phyloP scores from a whole-genome alignment of 306 rosid genomes.

The Gynostemma pentaphyllum region DNA sequence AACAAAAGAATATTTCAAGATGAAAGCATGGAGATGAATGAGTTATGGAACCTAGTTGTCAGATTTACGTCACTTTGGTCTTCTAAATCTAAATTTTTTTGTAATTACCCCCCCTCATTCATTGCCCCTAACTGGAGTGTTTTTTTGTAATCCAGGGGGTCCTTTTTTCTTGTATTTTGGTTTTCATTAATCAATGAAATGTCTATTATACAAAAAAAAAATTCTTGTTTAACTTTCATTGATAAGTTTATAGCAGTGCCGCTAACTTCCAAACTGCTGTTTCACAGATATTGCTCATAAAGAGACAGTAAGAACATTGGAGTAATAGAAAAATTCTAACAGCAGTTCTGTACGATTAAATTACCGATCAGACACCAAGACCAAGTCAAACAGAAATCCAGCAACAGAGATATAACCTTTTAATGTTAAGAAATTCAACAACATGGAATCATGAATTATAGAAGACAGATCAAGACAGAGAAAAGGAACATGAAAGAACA shows the following conservation, averaged over 20 bases:
- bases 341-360: not conserved
- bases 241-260: not conserved
- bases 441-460: not conserved
- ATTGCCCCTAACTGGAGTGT: too few relatives aligned
- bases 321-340: not conserved
- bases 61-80: too few relatives aligned
- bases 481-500: constrained; percentile 15
- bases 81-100: too few relatives aligned
- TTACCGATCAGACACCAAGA: not conserved
- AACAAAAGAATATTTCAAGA: too few relatives aligned
- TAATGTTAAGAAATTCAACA: not conserved
- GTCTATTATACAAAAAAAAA: too few relatives aligned
- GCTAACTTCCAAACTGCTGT: not conserved
- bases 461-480: not conserved
- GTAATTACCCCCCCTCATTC: too few relatives aligned
- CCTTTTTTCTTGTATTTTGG: too few relatives aligned
- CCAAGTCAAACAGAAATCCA: not conserved
- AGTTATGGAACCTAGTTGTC: too few relatives aligned
- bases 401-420: constrained; percentile 4
- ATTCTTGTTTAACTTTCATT: not conserved
- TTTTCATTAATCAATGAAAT: too few relatives aligned
- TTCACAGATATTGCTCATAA: not conserved
- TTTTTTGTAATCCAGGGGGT: too few relatives aligned
- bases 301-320: not conserved
- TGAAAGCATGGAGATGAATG: too few relatives aligned